A percentile compares a stretch with the other conserved stretches of the same genome.
phyloP scores from a whole-genome alignment of 2,329 filamentous ascomycete genomes.

The Botrytis squamosa region DNA sequence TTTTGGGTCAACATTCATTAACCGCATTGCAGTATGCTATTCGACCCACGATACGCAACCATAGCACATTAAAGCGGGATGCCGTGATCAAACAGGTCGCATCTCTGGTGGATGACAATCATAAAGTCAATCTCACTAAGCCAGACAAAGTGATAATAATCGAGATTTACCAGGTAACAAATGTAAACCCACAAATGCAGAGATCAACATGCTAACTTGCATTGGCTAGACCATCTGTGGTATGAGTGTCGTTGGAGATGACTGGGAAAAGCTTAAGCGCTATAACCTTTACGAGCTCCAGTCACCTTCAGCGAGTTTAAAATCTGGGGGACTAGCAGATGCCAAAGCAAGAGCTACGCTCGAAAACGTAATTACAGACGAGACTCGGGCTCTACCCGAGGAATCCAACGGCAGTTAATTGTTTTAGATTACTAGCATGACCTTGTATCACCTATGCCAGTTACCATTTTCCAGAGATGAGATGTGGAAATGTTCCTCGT shows the following conservation, averaged over 20 bases:
- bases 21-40: constrained; percentile 72
- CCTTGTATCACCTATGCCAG: background rate
- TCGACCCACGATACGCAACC: constrained; percentile 72
- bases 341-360: constrained; percentile 27
- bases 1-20: constrained; percentile 1
- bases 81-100: constrained; percentile 69
- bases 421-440: constrained; percentile 16
- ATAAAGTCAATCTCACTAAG: constrained; percentile 75
- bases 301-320: constrained; percentile 36
- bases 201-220: constrained; percentile 25
- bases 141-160: constrained; percentile 78
- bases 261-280: constrained; percentile 72
- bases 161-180: constrained; percentile 71
- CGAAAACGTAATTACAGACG: constrained; percentile 32
- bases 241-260: constrained; percentile 69
- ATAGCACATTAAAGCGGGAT: constrained; percentile 65
- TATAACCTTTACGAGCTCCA: constrained; percentile 79
- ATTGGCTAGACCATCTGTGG: constrained; percentile 65
- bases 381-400: constrained; percentile 22
- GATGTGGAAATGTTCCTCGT: constrained; percentile 4
- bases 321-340: constrained; percentile 17
- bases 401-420: constrained; percentile 10
- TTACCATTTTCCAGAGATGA: constrained; percentile 8
- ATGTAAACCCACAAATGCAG: constrained; percentile 16
- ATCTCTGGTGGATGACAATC: constrained; percentile 49